A percentile compares a stretch with the other conserved stretches of the same genome.
phyloP scores from a whole-genome alignment of 1,284 basidiomycete species.

The Naganishia liquefaciens region DNA sequence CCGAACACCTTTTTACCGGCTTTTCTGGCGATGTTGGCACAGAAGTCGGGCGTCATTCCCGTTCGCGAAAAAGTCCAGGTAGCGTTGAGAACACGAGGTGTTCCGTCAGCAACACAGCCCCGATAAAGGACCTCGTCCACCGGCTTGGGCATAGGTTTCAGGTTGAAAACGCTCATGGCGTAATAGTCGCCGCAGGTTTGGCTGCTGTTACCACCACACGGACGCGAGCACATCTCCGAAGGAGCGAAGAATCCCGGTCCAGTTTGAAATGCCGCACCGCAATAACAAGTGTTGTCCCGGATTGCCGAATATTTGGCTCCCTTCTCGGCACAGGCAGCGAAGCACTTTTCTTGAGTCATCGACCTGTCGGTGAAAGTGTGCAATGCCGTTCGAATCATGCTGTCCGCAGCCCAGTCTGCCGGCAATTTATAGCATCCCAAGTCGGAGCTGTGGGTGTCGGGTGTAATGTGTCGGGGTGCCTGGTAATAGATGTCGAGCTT shows the following conservation, averaged over 20 bases:
- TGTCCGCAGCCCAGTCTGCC: background rate
- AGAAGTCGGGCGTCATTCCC: slow-evolving; percentile 7
- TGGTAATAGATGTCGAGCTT: background rate
- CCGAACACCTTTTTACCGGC: slow-evolving; percentile 8
- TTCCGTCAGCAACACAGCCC: slow-evolving; percentile 11
- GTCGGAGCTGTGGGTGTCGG: background rate
- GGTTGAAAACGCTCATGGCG: slow-evolving; percentile 7
- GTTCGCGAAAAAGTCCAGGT: background rate
- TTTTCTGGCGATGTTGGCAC: slow-evolving; percentile 5
- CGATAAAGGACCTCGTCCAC: background rate
- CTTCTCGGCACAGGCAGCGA: slow-evolving; percentile 33
- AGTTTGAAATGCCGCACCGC: slow-evolving; percentile 31
- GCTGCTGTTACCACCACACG: slow-evolving; percentile 42
- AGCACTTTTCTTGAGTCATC: slow-evolving; percentile 37
- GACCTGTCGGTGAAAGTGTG: slow-evolving; percentile 32
- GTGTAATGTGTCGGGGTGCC: background rate
- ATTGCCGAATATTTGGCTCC: slow-evolving; percentile 33
- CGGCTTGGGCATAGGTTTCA: background rate
- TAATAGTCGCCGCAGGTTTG: slow-evolving; percentile 40
- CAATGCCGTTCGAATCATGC: slow-evolving; percentile 18
- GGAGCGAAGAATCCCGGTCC: slow-evolving; percentile 18
- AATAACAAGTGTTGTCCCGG: slow-evolving; percentile 33
- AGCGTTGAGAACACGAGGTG: slow-evolving; percentile 8
- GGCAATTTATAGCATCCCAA: slow-evolving; percentile 31
- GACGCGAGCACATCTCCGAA: slow-evolving; percentile 36